Percentiles rank a stretch among this genome's conserved stretches.
These are phyloP conservation scores for Schizosaccharomyces pombe DNA, from an alignment of 805 yeast species.

Conservation along the genomic window DNA sequence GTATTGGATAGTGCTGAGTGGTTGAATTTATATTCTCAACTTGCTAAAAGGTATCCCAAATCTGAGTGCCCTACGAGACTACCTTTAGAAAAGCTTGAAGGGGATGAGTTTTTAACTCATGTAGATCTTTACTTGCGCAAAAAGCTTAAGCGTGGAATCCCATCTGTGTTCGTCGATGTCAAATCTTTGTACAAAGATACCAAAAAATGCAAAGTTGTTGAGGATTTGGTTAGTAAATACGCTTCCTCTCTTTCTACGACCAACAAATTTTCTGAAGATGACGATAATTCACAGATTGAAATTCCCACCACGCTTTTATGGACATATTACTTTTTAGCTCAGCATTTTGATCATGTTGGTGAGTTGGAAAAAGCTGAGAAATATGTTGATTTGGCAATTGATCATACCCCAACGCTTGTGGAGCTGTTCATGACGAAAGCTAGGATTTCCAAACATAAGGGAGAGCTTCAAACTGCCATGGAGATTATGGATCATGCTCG, in stretches of 20 bases:
- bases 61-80: not conserved
- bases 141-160: constrained; percentile 60
- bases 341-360: constrained; percentile 39
- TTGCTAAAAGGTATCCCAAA: constrained; percentile 20
- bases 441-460: constrained; percentile 48
- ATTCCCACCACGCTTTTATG: constrained; percentile 23
- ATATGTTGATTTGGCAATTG: constrained; percentile 37
- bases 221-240: constrained; percentile 28
- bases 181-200: constrained; percentile 46
- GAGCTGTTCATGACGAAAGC: constrained; percentile 68
- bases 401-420: constrained; percentile 60
- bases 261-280: not conserved
- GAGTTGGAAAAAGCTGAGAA: constrained; percentile 31
- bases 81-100: constrained; percentile 14
- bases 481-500: constrained; percentile 48
- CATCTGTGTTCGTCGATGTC: constrained; percentile 67
- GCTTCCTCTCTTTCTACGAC: not conserved
- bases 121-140: constrained; percentile 31
- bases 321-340: constrained; percentile 58
- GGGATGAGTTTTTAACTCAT: constrained; percentile 27
- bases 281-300: constrained; percentile 10
- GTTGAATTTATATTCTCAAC: constrained; percentile 34
- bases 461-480: constrained; percentile 39
- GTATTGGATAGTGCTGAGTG: constrained; percentile 7
- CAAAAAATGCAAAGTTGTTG: constrained; percentile 22